Base-by-base conservation (phyloP, 768 basidiomycete species). In the Clathrus columnatus region DNA sequence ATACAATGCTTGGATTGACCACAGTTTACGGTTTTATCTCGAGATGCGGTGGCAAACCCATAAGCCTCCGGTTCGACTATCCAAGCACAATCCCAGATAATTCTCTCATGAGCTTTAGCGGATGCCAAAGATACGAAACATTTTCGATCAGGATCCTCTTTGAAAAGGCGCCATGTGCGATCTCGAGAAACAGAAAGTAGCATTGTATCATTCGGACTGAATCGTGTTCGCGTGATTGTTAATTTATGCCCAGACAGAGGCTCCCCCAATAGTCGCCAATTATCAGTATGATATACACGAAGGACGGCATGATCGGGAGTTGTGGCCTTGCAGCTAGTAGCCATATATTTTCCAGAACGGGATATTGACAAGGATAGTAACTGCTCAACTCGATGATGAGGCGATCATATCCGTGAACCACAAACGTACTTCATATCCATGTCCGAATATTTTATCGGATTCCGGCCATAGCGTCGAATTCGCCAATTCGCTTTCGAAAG, bases 31-130 rank as follows among this genome's bases (percentile, higher is more conserved):
- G 89, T 91, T 72, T 95, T 98, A 69, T 99, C 96, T 43, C 96
- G 80, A 2, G 94, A 93, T 1, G 90, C 94, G 2, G 96, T 98
- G 10, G 84, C 93, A 64, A 99, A 99, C 16, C 85, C 63, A 61
- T 83, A 78, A 6, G 83, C 82, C 61, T 90, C 84, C 1, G 70
- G 16, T 20, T 55, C 54, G 32, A 17, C 14, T 1, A 87, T 76
- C 92, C 94, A 99, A 14, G 83, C 81, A 63, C 88, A 90, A 66
- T 98, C 96, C 92, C 96, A 94, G 30, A 99, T 87, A 63, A 99
- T 96, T 36, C 96, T 80, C 1, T 80, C 79, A 68, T 98, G 96
- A 0, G 90, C 83, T 69, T 90, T 95, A 56, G 92, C 82, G 16
- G 80, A 76, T 4, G 81, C 80, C 20, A 84, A 63, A 2, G 84